Conservation (phyloP, 768 basidiomycete species). For the Xanthoconium stramineum region DNA sequence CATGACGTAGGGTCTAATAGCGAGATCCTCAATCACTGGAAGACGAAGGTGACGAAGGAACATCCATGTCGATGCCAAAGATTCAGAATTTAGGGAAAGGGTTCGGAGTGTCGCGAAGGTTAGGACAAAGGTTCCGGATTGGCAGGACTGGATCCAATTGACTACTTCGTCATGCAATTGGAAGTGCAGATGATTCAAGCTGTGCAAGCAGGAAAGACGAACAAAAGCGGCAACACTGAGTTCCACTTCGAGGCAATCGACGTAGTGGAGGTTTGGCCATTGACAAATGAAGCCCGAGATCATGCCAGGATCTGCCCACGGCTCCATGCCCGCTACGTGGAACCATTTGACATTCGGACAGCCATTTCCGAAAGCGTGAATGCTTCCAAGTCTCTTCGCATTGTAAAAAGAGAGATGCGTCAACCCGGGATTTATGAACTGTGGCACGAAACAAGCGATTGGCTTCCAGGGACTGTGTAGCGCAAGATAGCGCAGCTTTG, state of each 20-base stretch:
- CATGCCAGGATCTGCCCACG: too few relatives aligned
- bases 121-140: background rate
- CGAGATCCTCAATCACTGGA: background rate
- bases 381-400: too few relatives aligned
- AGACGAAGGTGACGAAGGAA: background rate
- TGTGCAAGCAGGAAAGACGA: background rate
- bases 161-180: background rate
- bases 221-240: background rate
- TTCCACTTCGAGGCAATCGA: background rate
- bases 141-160: background rate
- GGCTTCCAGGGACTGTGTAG: background rate
- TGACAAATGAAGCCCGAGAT: background rate
- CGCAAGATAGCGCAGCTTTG: constrained; percentile 4
- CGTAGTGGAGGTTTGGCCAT: background rate
- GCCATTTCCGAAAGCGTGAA: too few relatives aligned
- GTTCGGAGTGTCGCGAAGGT: background rate
- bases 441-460: background rate
- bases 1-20: background rate
- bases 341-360: too few relatives aligned
- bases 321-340: too few relatives aligned
- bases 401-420: background rate
- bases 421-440: constrained; percentile 2
- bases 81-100: background rate
- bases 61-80: background rate
- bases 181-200: background rate